These are phyloP conservation scores for Pseudogymnoascus sp. DNA, from an alignment of 2,329 filamentous ascomycete species.

Conservation along the genomic window DNA sequence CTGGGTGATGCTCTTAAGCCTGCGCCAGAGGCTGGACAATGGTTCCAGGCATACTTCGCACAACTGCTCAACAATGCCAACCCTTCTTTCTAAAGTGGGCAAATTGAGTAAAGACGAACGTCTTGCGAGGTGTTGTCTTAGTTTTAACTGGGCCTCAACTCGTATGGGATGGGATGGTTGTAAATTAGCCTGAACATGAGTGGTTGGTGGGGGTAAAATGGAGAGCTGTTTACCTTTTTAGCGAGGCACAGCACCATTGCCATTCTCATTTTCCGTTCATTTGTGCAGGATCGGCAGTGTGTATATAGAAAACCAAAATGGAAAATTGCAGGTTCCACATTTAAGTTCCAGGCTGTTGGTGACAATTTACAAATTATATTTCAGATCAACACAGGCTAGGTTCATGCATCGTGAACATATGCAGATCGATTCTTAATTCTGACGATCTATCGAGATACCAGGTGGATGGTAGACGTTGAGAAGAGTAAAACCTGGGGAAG, in stretches of 20 bases:
- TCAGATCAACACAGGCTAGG: neutral
- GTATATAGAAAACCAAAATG: neutral
- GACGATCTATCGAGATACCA: neutral
- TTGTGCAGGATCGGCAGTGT: neutral
- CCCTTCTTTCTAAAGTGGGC: constrained; percentile 37
- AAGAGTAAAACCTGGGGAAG: neutral
- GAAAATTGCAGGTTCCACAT: constrained; percentile 1
- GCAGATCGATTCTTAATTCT: neutral
- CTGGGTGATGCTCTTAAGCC: constrained; percentile 46
- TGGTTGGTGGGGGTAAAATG: neutral
- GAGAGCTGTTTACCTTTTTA: neutral
- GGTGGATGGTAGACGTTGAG: neutral
- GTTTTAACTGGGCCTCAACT: neutral
- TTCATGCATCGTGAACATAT: neutral
- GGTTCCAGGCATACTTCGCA: constrained; percentile 52
- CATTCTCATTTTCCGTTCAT: neutral
- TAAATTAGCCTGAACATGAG: neutral
- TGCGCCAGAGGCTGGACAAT: constrained; percentile 60
- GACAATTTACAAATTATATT: neutral
- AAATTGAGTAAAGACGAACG: neutral
- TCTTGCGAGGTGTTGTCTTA: neutral
- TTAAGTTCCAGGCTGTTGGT: neutral
- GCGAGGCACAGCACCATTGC: neutral
- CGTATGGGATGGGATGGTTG: neutral
- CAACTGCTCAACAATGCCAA: constrained; percentile 47